A percentile compares a stretch with the other conserved stretches of the same genome.
These are phyloP conservation scores for Camellia granthamiana DNA, from an alignment of 148 eudicot genomes.

Conservation along the genomic window DNA sequence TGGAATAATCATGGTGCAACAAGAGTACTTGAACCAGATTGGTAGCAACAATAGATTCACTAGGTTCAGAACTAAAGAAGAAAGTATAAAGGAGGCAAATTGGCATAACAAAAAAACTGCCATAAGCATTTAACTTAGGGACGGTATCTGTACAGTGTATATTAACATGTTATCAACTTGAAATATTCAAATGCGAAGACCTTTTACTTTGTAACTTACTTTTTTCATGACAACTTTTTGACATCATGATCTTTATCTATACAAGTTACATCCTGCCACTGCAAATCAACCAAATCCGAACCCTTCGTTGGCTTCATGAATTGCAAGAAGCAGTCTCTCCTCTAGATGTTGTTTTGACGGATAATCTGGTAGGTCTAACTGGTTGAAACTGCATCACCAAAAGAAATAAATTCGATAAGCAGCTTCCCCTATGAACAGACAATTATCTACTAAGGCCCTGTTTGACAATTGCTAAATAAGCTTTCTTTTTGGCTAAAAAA, in stretches of 20 bases:
- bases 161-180: conserved; percentile 25
- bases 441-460: not conserved
- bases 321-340: conserved; percentile 86
- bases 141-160: conserved; percentile 29
- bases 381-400: conserved; percentile 71
- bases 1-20: too few relatives aligned
- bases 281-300: conserved; percentile 78
- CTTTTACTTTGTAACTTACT: not conserved
- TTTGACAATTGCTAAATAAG: too few relatives aligned
- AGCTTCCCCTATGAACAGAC: not conserved
- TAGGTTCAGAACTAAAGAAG: not conserved
- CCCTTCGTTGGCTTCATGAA: conserved; percentile 93
- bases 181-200: conserved; percentile 11
- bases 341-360: conserved; percentile 85
- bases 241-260: conserved; percentile 31
- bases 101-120: conserved; percentile 21
- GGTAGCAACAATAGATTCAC: conserved; percentile 3
- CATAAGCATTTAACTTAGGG: conserved; percentile 8
- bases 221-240: conserved; percentile 16
- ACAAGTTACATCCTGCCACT: conserved; percentile 12
- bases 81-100: not conserved
- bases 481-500: too few relatives aligned
- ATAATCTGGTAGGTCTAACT: conserved; percentile 87
- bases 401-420: not conserved
- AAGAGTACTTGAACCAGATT: not conserved